Evolutionary conservation across 306 rosid genomes (phyloP).

Genomic region (Nissolia schottii): DNA sequence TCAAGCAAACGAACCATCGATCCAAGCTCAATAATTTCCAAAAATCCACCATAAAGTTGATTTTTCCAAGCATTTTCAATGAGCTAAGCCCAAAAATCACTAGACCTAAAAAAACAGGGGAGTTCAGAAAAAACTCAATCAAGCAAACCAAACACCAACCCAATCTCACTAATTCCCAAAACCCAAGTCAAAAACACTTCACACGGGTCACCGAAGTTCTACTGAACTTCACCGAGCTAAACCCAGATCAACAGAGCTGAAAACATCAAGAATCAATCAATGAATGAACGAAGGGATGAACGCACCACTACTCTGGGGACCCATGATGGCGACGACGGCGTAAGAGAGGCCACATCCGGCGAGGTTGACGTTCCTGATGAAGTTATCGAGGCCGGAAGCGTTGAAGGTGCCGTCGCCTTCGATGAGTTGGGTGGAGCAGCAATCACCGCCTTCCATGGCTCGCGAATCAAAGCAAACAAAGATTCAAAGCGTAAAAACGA

Average conservation of each 20-base stretch:
- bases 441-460: slow-evolving; percentile 34
- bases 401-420: slow-evolving; percentile 72
- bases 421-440: slow-evolving; percentile 68
- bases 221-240: neutral
- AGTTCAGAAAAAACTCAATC: too few species aligned
- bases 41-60: neutral
- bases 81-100: neutral
- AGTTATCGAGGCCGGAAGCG: slow-evolving; percentile 52
- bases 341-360: slow-evolving; percentile 69
- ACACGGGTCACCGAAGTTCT: neutral
- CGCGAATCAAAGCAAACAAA: neutral
- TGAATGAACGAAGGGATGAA: neutral
- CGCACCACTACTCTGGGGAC: slow-evolving; percentile 93
- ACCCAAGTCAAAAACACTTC: neutral
- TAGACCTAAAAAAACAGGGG: neutral
- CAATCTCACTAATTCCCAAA: neutral
- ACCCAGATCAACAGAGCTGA: neutral
- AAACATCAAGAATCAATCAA: neutral
- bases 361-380: slow-evolving; percentile 44
- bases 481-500: too few species aligned
- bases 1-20: neutral
- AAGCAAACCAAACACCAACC: neutral
- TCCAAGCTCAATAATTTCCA: neutral
- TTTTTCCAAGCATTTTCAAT: neutral
- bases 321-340: slow-evolving; percentile 91